Conservation (phyloP, 768 basidiomycete species). For the Rhizopogon sp. region DNA sequence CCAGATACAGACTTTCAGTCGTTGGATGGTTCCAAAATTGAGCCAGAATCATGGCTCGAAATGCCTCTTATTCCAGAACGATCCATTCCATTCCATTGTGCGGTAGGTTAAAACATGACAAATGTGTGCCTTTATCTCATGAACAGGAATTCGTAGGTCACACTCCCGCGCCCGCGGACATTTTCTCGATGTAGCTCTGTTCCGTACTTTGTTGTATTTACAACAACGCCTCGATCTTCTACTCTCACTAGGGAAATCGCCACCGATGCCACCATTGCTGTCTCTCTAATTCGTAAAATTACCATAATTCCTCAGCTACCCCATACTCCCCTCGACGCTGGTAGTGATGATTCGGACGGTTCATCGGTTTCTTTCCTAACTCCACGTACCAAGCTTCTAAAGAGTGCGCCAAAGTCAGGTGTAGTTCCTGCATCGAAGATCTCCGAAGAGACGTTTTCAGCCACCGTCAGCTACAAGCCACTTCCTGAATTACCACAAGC, state of each 20-base stretch:
- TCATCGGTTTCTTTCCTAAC: conserved; percentile 4
- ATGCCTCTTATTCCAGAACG: conserved; percentile 61
- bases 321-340: conserved; percentile 35
- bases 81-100: conserved; percentile 58
- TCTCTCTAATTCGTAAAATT: conserved; percentile 59
- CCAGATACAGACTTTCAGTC: conserved; percentile 59
- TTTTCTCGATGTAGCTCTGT: conserved; percentile 61
- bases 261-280: conserved; percentile 64
- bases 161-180: conserved; percentile 54
- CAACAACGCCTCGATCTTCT: conserved; percentile 53
- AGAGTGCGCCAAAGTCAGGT: conserved; percentile 25
- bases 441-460: conserved; percentile 4
- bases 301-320: conserved; percentile 40
- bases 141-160: conserved; percentile 38
- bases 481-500: conserved; percentile 20
- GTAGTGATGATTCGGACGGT: conserved; percentile 41
- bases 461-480: conserved; percentile 14
- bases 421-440: conserved; percentile 5
- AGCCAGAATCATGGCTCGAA: conserved; percentile 60
- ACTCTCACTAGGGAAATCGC: conserved; percentile 60
- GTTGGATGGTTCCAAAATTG: conserved; percentile 38
- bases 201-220: conserved; percentile 71
- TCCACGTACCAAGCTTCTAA: conserved; percentile 21
- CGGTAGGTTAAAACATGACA: conserved; percentile 38
- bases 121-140: background rate